Evolutionary conservation across 2,329 filamentous ascomycete genomes (phyloP), one percentile per base, ranked within the genome.

Genomic region (Aspergillus sp.): DNA sequence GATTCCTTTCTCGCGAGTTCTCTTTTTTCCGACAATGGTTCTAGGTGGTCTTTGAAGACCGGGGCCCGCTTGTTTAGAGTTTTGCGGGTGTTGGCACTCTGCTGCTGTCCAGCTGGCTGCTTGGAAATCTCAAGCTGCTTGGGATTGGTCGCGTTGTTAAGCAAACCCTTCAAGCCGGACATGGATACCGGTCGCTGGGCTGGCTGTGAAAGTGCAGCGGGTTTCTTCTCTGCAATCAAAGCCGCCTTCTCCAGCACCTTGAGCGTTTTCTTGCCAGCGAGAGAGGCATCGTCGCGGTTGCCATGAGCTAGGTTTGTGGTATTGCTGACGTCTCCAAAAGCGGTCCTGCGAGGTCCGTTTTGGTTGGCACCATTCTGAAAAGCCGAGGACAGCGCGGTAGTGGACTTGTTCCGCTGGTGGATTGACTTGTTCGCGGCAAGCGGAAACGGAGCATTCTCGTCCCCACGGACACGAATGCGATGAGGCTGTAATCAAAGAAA

Each of bases 401-500:
- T 88, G 8, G 93, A 96, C 79, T 96, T 96, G 80, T 92, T 89
- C 65, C 90, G 89, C 70, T 92, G 89, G 70, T 96, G 91, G 64
- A 93, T 80, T 57, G 85, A 80, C 74, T 87, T 87, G 68, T 85
- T 85, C 63, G 82, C 66, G 57, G 74, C 72, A 48, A 76, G 77
- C 57, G 81, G 76, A 57, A 83, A 80, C 54, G 82, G 77, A 62
- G 83, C 79, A 77, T 95, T 95, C 79, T 96, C 92, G 79, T 92
- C 90, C 56, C 81, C 81, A 73, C 84, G 83, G 71, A 84, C 81
- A 75, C 86, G 85, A 74, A 88, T 77, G 77, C 90, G 86, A 77
- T 90, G 89, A 64, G 91, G 91, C 91, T 94, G 72, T 57, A 66
- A 54, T 56, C 56, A 38, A 49, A 48, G 62, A 53, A 50, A 66